phyloP scores from a whole-genome alignment of 108 stramenopile species.

The Parmales sp. region DNA sequence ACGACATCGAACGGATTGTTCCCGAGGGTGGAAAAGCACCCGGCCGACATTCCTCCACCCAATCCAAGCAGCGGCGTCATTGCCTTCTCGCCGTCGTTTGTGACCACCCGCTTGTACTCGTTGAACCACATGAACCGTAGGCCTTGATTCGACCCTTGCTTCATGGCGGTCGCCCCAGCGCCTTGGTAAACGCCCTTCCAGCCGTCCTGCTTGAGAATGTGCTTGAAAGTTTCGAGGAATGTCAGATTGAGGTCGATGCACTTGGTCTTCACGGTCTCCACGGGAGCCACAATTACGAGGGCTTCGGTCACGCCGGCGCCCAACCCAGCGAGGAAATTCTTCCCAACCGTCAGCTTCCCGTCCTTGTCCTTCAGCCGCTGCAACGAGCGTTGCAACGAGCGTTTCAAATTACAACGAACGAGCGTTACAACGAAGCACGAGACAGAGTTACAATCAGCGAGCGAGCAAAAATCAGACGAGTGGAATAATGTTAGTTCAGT shows the following conservation, averaged over 20 bases:
- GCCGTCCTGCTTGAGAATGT: conserved; percentile 79
- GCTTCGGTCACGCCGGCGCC: conserved; percentile 89
- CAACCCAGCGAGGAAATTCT: conserved; percentile 85
- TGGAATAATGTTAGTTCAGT: too few species aligned
- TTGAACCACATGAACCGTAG: conserved; percentile 96
- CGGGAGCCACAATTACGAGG: conserved; percentile 85
- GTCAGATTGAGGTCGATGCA: conserved; percentile 82
- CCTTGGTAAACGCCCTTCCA: conserved; percentile 90
- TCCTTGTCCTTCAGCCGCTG: conserved; percentile 53
- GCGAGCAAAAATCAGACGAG: too few species aligned
- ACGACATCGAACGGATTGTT: conserved; percentile 97
- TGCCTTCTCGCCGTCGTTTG: conserved; percentile 55
- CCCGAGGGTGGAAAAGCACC: conserved; percentile 88
- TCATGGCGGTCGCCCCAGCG: conserved; percentile 78
- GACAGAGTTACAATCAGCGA: not conserved
- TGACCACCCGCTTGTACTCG: conserved; percentile 77
- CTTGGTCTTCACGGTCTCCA: conserved; percentile 96
- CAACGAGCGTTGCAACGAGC: conserved; percentile 22
- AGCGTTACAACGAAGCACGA: too few species aligned
- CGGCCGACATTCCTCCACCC: conserved; percentile 93
- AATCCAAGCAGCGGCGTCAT: conserved; percentile 70
- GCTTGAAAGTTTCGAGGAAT: conserved; percentile 65
- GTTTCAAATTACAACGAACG: too few species aligned
- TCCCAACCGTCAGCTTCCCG: conserved; percentile 70
- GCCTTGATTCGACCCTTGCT: conserved; percentile 95